phyloP scores from a whole-genome alignment of 192 early-diverging fungal species.

The Endogone sp. region DNA sequence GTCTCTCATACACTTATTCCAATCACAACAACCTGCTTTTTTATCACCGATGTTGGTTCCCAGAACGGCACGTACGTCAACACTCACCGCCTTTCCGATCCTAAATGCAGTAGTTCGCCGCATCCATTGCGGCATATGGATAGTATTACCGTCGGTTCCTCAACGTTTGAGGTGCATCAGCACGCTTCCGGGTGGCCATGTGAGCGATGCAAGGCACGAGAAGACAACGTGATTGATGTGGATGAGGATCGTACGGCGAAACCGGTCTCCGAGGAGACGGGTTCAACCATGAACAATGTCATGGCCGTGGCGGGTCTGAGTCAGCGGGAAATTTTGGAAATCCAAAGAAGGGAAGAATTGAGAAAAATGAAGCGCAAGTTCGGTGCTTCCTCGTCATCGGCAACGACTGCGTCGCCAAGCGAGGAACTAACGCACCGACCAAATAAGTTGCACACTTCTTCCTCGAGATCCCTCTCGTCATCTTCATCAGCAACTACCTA shows the following conservation, averaged over 20 bases:
- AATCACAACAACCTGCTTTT: conserved; percentile 1
- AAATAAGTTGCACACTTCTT: neutral
- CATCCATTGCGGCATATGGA: conserved; percentile 51
- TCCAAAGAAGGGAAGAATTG: conserved; percentile 25
- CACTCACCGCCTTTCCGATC: conserved; percentile 51
- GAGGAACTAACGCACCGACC: neutral
- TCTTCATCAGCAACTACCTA: neutral
- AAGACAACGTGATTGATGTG: conserved; percentile 47
- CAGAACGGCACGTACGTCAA: conserved; percentile 77
- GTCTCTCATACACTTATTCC: neutral
- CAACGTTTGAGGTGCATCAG: conserved; percentile 56
- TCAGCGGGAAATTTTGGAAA: conserved; percentile 22
- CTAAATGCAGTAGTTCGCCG: conserved; percentile 62
- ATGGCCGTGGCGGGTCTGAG: neutral
- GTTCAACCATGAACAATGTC: neutral
- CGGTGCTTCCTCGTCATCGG: neutral
- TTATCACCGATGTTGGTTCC: conserved; percentile 63
- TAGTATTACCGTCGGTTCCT: conserved; percentile 51
- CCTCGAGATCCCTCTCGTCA: neutral
- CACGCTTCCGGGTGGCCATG: conserved; percentile 55
- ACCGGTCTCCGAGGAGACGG: neutral
- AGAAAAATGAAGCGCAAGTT: conserved; percentile 21
- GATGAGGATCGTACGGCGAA: conserved; percentile 2
- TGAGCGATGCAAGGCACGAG: conserved; percentile 48
- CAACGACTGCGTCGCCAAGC: neutral